Evolutionary conservation across 2,329 filamentous ascomycete genomes (phyloP).

Genomic region (Lithohypha guttulata): DNA sequence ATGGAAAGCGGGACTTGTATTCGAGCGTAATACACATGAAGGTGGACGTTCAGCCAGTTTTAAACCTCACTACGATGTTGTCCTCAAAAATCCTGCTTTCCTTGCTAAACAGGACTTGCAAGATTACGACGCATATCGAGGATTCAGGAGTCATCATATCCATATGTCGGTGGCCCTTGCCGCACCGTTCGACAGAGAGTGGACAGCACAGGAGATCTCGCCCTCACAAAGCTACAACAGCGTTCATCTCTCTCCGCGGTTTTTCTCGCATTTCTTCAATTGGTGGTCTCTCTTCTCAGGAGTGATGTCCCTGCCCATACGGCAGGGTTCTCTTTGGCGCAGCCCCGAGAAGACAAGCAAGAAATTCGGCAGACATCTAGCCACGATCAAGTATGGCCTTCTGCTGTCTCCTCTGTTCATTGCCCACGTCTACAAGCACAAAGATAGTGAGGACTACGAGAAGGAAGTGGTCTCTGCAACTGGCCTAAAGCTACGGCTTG

Average conservation of each 20-base stretch:
- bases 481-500: conserved; percentile 88
- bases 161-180: conserved; percentile 87
- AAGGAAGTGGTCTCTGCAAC: conserved; percentile 77
- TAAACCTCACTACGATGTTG: conserved; percentile 81
- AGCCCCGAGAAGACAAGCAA: conserved; percentile 94
- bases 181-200: conserved; percentile 77
- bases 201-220: conserved; percentile 63
- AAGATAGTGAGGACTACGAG: conserved; percentile 77
- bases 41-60: conserved; percentile 75
- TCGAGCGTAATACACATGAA: conserved; percentile 68
- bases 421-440: conserved; percentile 97
- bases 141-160: conserved; percentile 94
- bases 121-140: conserved; percentile 81
- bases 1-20: conserved; percentile 83
- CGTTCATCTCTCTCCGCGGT: conserved; percentile 83
- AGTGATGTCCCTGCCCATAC: conserved; percentile 85
- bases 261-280: conserved; percentile 95
- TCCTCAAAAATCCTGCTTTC: conserved; percentile 69
- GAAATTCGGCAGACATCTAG: conserved; percentile 91
- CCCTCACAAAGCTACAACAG: conserved; percentile 90
- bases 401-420: conserved; percentile 86
- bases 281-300: conserved; percentile 98
- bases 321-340: conserved; percentile 84
- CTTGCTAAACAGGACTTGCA: conserved; percentile 44
- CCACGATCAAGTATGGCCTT: conserved; percentile 97